These are phyloP conservation scores for Candida tetrigidarum DNA, from an alignment of 1,139 yeast species.

Conservation along the genomic window DNA sequence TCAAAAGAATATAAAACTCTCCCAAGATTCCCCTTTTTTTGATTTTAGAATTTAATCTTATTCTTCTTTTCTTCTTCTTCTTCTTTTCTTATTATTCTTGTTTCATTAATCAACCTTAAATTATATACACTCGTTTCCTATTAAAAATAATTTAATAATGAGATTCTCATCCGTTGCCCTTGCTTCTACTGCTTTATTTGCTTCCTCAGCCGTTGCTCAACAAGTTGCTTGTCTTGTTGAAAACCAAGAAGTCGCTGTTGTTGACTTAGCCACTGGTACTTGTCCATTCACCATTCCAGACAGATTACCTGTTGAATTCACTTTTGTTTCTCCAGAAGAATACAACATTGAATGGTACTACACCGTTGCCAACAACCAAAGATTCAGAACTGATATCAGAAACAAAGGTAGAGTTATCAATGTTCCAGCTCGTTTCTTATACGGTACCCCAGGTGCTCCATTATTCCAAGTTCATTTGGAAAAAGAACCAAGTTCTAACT, in stretches of 20 bases:
- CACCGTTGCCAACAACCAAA: conserved; percentile 25
- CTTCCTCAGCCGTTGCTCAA: conserved; percentile 27
- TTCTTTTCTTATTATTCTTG: background rate
- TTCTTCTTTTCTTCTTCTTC: too few relatives aligned
- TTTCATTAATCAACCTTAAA: too few relatives aligned
- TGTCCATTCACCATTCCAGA: conserved; percentile 45
- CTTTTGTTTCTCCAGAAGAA: conserved; percentile 33
- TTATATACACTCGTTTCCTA: conserved; percentile 10
- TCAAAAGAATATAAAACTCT: too few relatives aligned
- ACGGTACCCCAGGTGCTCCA: conserved; percentile 26
- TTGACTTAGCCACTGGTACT: conserved; percentile 45
- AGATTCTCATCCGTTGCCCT: conserved; percentile 17
- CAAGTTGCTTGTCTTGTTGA: conserved; percentile 44
- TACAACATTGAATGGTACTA: conserved; percentile 44
- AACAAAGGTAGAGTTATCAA: conserved; percentile 38
- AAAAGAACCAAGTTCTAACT: conserved; percentile 38
- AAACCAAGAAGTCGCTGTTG: conserved; percentile 37
- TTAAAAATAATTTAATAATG: conserved; percentile 8
- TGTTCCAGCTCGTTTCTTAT: conserved; percentile 38
- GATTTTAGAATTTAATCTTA: too few relatives aligned
- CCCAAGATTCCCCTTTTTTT: too few relatives aligned
- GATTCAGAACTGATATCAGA: conserved; percentile 40
- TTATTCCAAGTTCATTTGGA: conserved; percentile 36
- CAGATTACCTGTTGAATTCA: conserved; percentile 29
- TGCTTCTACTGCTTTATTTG: conserved; percentile 23